Base-by-base conservation (phyloP, 2,329 filamentous ascomycete species). In the Diaporthe sp. region DNA sequence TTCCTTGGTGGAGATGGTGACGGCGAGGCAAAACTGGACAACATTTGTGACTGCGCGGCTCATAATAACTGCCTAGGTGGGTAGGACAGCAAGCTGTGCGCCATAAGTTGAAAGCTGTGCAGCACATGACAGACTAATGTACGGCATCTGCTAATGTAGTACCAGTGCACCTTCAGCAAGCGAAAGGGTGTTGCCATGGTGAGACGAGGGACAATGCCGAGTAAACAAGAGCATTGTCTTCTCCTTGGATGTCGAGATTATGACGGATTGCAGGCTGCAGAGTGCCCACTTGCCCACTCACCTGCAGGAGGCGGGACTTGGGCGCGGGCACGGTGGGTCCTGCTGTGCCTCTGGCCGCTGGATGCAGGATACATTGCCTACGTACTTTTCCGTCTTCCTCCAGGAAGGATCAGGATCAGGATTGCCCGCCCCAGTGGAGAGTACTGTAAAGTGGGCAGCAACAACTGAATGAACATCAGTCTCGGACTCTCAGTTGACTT, bases 271-370 rank as follows among this genome's bases (percentile, higher is more conserved):
- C 65, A 69, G 65, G 22, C 49, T 69, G 65, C 65, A 69, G 65
- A 39, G 46, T 42, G 34, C 49, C 65, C 65, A 69, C 46, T 31
- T 25, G n/a, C 49, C 49, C 65, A 55, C 65, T 42, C 49, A 69
- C 34, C 46, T 69, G 65, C 65, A 69, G 65, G 65, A 69, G 55
- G 65, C 65, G 65, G 65, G 65, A 69, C 49, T 55, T 55, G 46
- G 65, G 49, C 9, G 49, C 49, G 28, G 46, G 65, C 65, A 28
- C 17, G 46, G 65, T 69, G 65, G 65, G 65, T 68, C 46, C 65
- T 53, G 46, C 62, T 49, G 44, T 68, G 44, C 22, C 28, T 67
- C 62, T 51, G 25, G 39, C 39, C 37, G 34, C 42, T 22, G 39
- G 61, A 8, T 42, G 28, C 37, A 39, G 37, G 37, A 39, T 39